Base-by-base conservation (phyloP, 2,329 filamentous ascomycete species). In the Ophiognomonia clavigignenti-juglandacearum region DNA sequence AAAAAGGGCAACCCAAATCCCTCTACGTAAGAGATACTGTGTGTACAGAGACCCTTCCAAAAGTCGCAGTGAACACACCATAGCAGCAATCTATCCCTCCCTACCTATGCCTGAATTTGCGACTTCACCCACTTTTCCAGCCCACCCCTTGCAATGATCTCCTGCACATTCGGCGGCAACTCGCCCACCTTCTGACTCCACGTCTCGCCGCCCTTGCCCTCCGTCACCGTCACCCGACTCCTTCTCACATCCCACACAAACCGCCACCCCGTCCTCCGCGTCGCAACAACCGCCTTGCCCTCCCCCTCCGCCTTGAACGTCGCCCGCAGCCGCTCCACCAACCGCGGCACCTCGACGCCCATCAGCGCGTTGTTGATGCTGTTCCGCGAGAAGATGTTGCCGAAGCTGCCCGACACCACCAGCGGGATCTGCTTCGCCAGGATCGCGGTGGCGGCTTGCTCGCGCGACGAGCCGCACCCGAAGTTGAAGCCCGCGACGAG, bases 401-500 rank as follows among this genome's bases (percentile, higher is more conserved):
- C 82, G 58, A 95, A 91, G 66, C 83, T 90, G 39, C 86, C 87
- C 0, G 86, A 76, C 0, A 95, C 82, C 1, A 95, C 87, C 3
- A 95, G 77, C 0, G 85, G 85, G 49, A 95, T 91, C 56, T 84
- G 66, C 67, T 85, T 88, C 14, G 89, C 88, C 1, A 95, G 72
- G 46, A 95, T 85, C 0, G 90, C 85, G 0, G 92, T 96, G 0
- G 91, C 91, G 6, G 89, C 89, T 64, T 96, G 88, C 64, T 96
- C 91, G 45, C 91, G 73, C 1, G 83, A 89, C 47, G 74, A 81
- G 16, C 90, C 90, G 55, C 83, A 89, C 39, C 92, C 92, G 61
- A 96, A 96, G 71, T 95, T 95, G 72, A 83, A 93, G 26, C 90
- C 90, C 0, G 83, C 70, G 0, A 96, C 90, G 1, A 96, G 77